Base-by-base conservation (phyloP, 23 red algal genomes). In the Gracilaria vermiculophylla region DNA sequence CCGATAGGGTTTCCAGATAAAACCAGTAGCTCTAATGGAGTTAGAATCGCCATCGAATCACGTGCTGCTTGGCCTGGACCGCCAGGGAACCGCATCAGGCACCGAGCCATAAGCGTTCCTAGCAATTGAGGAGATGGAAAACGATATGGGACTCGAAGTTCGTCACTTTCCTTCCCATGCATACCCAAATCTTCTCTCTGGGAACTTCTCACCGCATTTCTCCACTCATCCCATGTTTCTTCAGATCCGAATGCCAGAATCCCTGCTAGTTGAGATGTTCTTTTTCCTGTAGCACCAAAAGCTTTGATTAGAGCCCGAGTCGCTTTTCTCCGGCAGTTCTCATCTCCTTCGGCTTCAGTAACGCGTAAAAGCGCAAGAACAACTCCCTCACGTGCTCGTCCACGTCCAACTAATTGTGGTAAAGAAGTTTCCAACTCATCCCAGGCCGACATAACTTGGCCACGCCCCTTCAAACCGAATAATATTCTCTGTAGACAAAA, bases 261-360 rank as follows among this genome's bases (percentile, higher is more conserved):
- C 2, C 58, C 60, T 0, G 61, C 49, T 8, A 92, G 27, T 15
- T 55, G 62, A 49, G 79, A 56, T 28, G 69, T 75, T 5, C 76
- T 81, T n/a, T 49, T 62, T 2, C 88, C 88, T n/a, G 36, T 54
- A 32, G 76, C 88, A 27, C 88, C 88, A 20, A 60, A 13, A 5
- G 58, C 76, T 69, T 49, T 69, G 11, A 78, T 65, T 20, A 92
- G 41, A 40, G 76, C 34, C 42, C 78, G 57, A 47, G 55, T 73
- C 3, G 76, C 76, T 44, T 77, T 21, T 66, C 64, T 82, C 44
- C 77, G 60, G 27, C 76, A 75, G 47, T 81, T 74, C 12, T 92
- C 88, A 74, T 92, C 88, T 43, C 88, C 88, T 39, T 92, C 77
- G 19, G 50, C 76, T 62, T 81, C 88, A 16, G 88, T 81, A 17